Conservation (phyloP, 1,284 basidiomycete species). For the Paramarasmius palmivorus region DNA sequence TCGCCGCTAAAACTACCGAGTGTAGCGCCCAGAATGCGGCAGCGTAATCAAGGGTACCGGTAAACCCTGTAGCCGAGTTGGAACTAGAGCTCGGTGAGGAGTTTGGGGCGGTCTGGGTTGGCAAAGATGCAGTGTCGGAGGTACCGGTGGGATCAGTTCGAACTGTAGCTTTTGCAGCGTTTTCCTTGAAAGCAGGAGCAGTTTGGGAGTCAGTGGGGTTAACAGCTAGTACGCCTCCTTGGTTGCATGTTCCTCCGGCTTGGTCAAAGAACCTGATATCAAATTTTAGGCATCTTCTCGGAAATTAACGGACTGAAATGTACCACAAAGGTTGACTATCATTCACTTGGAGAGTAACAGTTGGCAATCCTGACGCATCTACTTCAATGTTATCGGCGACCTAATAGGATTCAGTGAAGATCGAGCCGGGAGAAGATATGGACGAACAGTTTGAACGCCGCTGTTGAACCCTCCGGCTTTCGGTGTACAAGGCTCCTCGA, state of each 20-base stretch:
- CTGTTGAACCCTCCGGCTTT: conserved; percentile 32
- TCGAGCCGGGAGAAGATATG: neutral
- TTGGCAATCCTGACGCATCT: conserved; percentile 3
- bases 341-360: neutral
- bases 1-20: too few relatives aligned
- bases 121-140: neutral
- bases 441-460: conserved; percentile 27
- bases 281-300: neutral
- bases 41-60: too few relatives aligned
- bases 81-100: neutral
- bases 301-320: neutral
- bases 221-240: conserved; percentile 6
- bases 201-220: conserved; percentile 6
- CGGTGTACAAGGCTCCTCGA: conserved; percentile 33
- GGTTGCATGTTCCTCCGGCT: conserved; percentile 6
- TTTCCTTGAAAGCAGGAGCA: conserved; percentile 5
- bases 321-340: conserved; percentile 4
- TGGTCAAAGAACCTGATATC: conserved; percentile 7
- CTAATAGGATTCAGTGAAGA: conserved; percentile 17
- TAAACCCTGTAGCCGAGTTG: too few relatives aligned
- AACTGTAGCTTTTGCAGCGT: neutral
- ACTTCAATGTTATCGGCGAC: conserved; percentile 29
- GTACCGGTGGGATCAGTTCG: neutral
- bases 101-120: neutral
- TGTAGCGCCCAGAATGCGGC: too few relatives aligned